Evolutionary conservation across 2,329 filamentous ascomycete genomes (phyloP).

Genomic region (Ophiostoma triangulosporum): DNA sequence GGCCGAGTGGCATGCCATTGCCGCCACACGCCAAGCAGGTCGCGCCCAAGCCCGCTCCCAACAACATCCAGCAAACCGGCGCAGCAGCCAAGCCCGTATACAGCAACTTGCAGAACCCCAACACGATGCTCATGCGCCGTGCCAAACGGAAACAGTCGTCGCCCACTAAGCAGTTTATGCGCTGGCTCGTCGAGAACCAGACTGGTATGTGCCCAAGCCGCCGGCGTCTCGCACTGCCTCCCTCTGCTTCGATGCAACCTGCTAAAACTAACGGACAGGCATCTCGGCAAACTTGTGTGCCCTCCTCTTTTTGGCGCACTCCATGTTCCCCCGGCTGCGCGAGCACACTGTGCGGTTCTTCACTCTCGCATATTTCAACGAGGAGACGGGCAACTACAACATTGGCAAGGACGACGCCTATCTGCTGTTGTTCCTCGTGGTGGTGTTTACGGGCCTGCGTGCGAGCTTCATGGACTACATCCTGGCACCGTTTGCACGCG

Average conservation of each 20-base stretch:
- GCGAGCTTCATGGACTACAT: constrained; percentile 79
- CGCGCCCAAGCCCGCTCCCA: neutral
- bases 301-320: constrained; percentile 68
- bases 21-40: constrained; percentile 1
- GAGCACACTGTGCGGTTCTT: constrained; percentile 79
- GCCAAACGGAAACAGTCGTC: constrained; percentile 50
- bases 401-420: constrained; percentile 69
- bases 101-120: constrained; percentile 37
- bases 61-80: constrained; percentile 18
- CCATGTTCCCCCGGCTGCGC: constrained; percentile 68
- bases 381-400: constrained; percentile 53
- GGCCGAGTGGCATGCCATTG: constrained; percentile 1
- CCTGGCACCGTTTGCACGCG: constrained; percentile 61
- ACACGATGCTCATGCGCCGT: constrained; percentile 37
- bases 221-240: too few relatives aligned
- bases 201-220: constrained; percentile 55
- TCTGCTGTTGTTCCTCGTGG: constrained; percentile 63
- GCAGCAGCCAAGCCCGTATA: constrained; percentile 45
- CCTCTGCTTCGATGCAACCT: neutral
- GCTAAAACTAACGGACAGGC: constrained; percentile 32
- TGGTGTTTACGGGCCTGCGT: constrained; percentile 77
- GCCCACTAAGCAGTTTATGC: constrained; percentile 44
- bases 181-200: constrained; percentile 67
- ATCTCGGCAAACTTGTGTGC: constrained; percentile 77
- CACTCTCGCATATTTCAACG: constrained; percentile 69